Base-by-base conservation (phyloP, 2,329 filamentous ascomycete genomes). In the Ascochyta rabiei region DNA sequence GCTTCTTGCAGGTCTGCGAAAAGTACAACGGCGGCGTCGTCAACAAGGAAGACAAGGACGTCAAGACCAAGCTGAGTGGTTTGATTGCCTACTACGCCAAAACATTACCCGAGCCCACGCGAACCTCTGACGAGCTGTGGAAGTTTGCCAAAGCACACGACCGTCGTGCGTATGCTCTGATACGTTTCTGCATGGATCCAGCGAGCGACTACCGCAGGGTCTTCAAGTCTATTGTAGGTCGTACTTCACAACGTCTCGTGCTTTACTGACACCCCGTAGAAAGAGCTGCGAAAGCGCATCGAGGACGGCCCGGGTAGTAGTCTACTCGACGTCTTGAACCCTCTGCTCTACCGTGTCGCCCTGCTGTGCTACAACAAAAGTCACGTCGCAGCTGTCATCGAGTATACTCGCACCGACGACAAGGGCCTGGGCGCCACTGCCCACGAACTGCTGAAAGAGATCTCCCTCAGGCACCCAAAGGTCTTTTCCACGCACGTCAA, bases 141-240 rank as follows among this genome's bases (percentile, higher is more conserved):
- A 96, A 90, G 67, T 98, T 97, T 71, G 92, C 91, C 33, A 96
- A 93, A 74, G 82, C 88, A 64, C 91, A 98, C 68, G 93, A 99
- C 71, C 88, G 93, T 46, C 88, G 95, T 51, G 89, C 86, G 66
- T 98, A 97, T 74, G 89, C 96, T 67, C 85, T 99, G 19, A 86
- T 97, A 62, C 88, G 89, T 53, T 97, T 93, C 72, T 87, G 91
- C 48, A 91, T 93, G 72, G 88, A 87, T 26, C 86, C 90, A 3
- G 89, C 93, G 59, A 93, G 89, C 66, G 95, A 99, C 69, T 98
- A 96, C 75, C 89, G 91, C 67, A 96, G 91, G 34, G 91, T 97
- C 39, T 86, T 89, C 59, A 91, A 93, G 66, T 92, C 93, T 1
- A 89, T 97, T 37, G 69, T 73, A 67, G 57, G 70, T 62, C 15